A percentile compares a stretch with the other conserved stretches of the same genome.
Conservation (phyloP, 179 eudicot genomes). For the Sideroxylon spinosum region DNA sequence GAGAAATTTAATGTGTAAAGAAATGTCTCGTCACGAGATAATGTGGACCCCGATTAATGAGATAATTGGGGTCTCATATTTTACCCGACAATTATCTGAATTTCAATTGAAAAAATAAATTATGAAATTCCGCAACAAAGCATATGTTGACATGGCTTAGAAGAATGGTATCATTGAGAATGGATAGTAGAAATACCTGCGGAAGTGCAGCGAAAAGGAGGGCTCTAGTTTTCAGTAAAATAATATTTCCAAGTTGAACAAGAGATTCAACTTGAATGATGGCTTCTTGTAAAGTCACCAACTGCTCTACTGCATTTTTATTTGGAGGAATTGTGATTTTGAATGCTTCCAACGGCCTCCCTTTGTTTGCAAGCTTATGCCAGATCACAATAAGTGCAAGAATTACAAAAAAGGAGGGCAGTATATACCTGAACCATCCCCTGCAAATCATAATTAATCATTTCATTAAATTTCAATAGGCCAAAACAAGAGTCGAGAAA, state of each 20-base stretch:
- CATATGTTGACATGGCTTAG: background rate
- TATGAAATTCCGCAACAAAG: background rate
- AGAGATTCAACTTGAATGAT: constrained; percentile 63
- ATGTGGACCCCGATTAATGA: background rate
- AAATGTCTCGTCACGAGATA: background rate
- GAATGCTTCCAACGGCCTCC: constrained; percentile 53
- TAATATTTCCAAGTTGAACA: constrained; percentile 60
- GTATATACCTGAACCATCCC: constrained; percentile 57
- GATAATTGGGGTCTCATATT: background rate
- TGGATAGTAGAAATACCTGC: constrained; percentile 42
- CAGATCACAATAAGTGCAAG: constrained; percentile 60
- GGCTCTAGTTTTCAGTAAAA: constrained; percentile 69
- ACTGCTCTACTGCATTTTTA: constrained; percentile 78
- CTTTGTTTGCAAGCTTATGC: constrained; percentile 47
- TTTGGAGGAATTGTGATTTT: constrained; percentile 59
- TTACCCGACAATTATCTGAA: background rate
- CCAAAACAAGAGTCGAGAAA: constrained; percentile 1
- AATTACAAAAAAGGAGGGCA: constrained; percentile 48
- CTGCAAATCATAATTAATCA: constrained; percentile 34
- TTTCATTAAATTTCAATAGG: background rate
- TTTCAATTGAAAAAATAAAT: background rate
- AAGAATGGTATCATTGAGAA: background rate
- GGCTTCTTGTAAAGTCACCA: constrained; percentile 69
- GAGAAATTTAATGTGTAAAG: background rate
- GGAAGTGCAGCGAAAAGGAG: constrained; percentile 64